Evolutionary conservation across 345 rosid species (phyloP), one percentile per base, ranked within the genome.

Genomic region (Syzygium jambos): DNA sequence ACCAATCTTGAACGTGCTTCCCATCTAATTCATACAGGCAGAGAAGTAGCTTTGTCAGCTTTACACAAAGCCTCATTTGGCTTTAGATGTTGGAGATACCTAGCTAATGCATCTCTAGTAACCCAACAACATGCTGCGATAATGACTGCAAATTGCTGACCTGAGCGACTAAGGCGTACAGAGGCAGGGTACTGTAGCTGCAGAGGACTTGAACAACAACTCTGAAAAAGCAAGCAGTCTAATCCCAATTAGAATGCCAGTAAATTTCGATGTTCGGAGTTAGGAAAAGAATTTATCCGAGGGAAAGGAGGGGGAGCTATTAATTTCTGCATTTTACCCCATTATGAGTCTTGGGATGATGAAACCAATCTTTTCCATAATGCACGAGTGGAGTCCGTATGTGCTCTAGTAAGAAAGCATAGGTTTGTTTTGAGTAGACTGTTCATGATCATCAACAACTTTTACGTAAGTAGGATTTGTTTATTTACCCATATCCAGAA

Each of bases 311-410:
- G 82, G 63, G n/a, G 22, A 34, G 56, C 46, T 16, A 54, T 77
- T 82, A 34, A 49, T 38, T 38, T 11, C 8, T 38, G 82, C 82
- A 59, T 77, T 54, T 86, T 94, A 97, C 98, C 98, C 98, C 91
- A 95, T 94, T 57, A 95, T 80, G 87, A 97, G 95, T 87, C 98
- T 90, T 52, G 98, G 93, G 85, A 95, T 92, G 88, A 96, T 91
- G 89, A 87, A 94, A 53, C 95, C 93, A 53, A 88, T 52, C 87
- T 59, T 94, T 61, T 95, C 99, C 95, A 95, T 93, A 85, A 97
- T 96, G 94, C 99, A 97, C 1, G 99, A 97, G 13, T 41, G 84
- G 89, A 95, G 92, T 85, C 99, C 98, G 14, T 95, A 95, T n/a
- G 98, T 90, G 90, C 88, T 57, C 96, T 97, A 87, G 51, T 52